Percentiles rank a stretch among this genome's conserved stretches.
phyloP scores from a whole-genome alignment of 768 basidiomycete species.

The Thelephora ganbajun region DNA sequence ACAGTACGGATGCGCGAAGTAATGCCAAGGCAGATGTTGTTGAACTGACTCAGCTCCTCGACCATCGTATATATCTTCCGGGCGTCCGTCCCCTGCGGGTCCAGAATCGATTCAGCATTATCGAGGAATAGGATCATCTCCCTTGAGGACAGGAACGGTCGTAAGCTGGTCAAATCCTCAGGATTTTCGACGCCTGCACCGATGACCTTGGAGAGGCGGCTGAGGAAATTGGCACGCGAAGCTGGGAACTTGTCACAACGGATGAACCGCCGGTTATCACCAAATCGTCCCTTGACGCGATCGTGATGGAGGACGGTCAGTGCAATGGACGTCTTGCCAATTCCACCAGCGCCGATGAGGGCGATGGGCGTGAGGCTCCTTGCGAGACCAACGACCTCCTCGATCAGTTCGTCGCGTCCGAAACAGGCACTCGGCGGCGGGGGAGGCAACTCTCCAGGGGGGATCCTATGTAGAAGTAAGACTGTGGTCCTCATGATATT shows the following conservation, averaged over 20 bases:
- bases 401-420: not conserved
- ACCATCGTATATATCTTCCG: not conserved
- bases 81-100: not conserved
- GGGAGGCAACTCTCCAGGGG: not conserved
- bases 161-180: not conserved
- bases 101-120: not conserved
- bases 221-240: not conserved
- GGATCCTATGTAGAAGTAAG: too few species aligned
- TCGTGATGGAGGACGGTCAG: slow-evolving; percentile 1
- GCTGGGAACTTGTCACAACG: slow-evolving; percentile 1
- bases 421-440: not conserved
- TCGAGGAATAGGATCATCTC: not conserved
- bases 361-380: not conserved
- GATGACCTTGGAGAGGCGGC: not conserved
- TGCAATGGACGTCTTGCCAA: slow-evolving; percentile 7
- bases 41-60: not conserved
- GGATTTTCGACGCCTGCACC: not conserved
- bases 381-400: not conserved
- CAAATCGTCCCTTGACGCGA: not conserved
- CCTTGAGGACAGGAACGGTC: not conserved
- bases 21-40: not conserved
- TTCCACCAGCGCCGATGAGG: slow-evolving; percentile 5
- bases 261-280: slow-evolving; percentile 1
- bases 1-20: not conserved
- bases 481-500: too few species aligned